Base-by-base conservation (phyloP, 331 rosid genomes). In the Stylosanthes scabra region DNA sequence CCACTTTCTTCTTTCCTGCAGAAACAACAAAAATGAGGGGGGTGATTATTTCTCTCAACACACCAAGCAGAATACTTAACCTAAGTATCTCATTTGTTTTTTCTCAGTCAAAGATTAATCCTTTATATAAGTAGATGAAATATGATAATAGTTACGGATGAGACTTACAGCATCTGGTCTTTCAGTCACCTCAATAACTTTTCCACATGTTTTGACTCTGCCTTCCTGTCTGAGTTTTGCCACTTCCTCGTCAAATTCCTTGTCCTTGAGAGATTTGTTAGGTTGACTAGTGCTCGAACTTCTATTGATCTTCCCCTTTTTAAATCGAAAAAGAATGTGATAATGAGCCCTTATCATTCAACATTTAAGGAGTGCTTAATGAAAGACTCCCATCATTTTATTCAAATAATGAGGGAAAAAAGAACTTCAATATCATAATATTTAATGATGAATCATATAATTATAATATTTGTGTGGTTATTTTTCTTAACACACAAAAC, bases 1-100 rank as follows among this genome's bases (percentile, higher is more conserved):
- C 93, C 96, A 87, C 49, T 13, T 80, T 42, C 88, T 76, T 77
- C 55, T 90, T 13, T 82, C 89, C 93, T 90, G 96, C 84, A 84
- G 76, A 34, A 34, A 34, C 63, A 63, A 63, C 41, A 55, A 69
- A 72, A 61, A 27, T 27, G 15, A 34, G 37, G 14, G n/a, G 37
- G 62, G 65, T 42, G 41, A 66, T 45, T 34, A 56, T 62, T 37
- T 34, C 13, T 39, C 45, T 13, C 20, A 28, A 37, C 41, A 40
- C 41, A 72, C 44, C 72, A 63, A 16, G 15, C 20, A 47, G 64
- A 73, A 28, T 7, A 52, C 25, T n/a, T 6, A 15, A 47, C 8
- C 34, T 55, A 13, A 16, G 39, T 8, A 55, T 68, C 31, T 51
- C 40, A 68, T 62, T 60, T 9, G 3, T 54, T 51, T 63, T 52